phyloP scores from a whole-genome alignment of 78 protist genomes.

The Cyanophora paradoxa region DNA sequence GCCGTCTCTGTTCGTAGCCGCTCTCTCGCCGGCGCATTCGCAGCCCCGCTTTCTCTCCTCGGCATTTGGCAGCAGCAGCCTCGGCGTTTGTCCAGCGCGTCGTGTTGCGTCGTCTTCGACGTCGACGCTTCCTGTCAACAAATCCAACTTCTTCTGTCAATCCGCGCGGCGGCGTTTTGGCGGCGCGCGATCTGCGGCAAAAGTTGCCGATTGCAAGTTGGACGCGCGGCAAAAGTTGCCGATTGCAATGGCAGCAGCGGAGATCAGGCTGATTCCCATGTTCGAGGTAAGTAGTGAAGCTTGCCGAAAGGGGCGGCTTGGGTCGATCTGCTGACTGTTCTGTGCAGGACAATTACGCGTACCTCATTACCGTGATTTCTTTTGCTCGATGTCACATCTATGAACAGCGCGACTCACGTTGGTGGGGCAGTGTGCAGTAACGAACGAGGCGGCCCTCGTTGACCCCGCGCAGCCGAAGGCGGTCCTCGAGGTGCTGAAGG shows the following conservation, averaged over 20 bases:
- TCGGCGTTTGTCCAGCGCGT: too few relatives aligned
- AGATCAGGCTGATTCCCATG: neutral
- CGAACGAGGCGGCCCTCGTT: neutral
- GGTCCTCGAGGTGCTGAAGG: neutral
- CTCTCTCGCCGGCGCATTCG: too few relatives aligned
- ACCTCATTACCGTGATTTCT: neutral
- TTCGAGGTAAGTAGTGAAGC: too few relatives aligned
- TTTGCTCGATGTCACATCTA: too few relatives aligned
- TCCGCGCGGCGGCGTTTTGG: neutral
- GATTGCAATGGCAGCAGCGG: neutral
- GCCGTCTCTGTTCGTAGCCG: too few relatives aligned
- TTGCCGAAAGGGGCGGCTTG: too few relatives aligned
- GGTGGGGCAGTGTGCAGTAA: neutral
- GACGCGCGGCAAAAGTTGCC: neutral
- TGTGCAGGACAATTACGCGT: constrained; percentile 9
- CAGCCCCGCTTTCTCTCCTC: too few relatives aligned
- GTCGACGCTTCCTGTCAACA: too few relatives aligned
- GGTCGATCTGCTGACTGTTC: too few relatives aligned
- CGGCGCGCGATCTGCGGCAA: neutral
- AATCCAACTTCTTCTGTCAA: neutral
- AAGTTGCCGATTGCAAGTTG: neutral
- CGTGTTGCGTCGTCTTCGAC: too few relatives aligned
- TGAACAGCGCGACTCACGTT: too few relatives aligned
- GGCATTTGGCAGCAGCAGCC: too few relatives aligned
- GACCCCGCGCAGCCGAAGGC: constrained; percentile 13